These are phyloP conservation scores for Ustilago nuda DNA, from an alignment of 1,284 basidiomycete species.

Conservation along the genomic window DNA sequence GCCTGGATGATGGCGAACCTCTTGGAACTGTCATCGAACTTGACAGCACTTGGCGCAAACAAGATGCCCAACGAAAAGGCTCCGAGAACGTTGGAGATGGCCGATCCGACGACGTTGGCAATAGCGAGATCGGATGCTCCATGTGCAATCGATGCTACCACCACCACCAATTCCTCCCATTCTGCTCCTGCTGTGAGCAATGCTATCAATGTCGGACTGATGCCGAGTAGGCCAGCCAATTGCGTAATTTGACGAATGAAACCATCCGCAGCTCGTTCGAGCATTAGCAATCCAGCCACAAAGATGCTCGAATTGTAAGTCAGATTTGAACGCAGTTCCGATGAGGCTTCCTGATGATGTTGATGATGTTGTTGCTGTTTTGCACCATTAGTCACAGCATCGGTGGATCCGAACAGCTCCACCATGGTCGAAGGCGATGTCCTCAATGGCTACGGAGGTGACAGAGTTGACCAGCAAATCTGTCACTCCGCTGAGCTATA, in stretches of 20 bases:
- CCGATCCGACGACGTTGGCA: slow-evolving; percentile 59
- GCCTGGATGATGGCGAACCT: slow-evolving; percentile 44
- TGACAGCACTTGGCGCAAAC: slow-evolving; percentile 31
- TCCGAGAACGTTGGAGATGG: slow-evolving; percentile 62
- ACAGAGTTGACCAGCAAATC: neutral
- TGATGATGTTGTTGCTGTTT: neutral
- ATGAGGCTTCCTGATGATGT: neutral
- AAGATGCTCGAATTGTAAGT: slow-evolving; percentile 40
- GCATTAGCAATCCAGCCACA: slow-evolving; percentile 31
- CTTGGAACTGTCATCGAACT: slow-evolving; percentile 41
- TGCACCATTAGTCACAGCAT: neutral
- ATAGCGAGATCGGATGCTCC: slow-evolving; percentile 47
- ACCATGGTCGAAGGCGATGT: slow-evolving; percentile 5
- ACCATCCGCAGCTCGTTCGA: slow-evolving; percentile 38
- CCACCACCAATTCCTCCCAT: slow-evolving; percentile 56
- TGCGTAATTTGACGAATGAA: slow-evolving; percentile 42
- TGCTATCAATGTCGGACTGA: slow-evolving; percentile 42
- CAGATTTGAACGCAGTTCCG: slow-evolving; percentile 9
- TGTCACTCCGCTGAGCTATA: neutral
- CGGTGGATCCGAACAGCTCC: slow-evolving; percentile 14
- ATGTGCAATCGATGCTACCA: slow-evolving; percentile 39
- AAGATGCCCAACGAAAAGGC: slow-evolving; percentile 45
- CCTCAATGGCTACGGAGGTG: neutral
- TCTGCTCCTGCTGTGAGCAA: slow-evolving; percentile 52
- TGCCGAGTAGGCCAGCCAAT: slow-evolving; percentile 33